phyloP scores from a whole-genome alignment of 805 yeast species.

The Pichia deserticola region DNA sequence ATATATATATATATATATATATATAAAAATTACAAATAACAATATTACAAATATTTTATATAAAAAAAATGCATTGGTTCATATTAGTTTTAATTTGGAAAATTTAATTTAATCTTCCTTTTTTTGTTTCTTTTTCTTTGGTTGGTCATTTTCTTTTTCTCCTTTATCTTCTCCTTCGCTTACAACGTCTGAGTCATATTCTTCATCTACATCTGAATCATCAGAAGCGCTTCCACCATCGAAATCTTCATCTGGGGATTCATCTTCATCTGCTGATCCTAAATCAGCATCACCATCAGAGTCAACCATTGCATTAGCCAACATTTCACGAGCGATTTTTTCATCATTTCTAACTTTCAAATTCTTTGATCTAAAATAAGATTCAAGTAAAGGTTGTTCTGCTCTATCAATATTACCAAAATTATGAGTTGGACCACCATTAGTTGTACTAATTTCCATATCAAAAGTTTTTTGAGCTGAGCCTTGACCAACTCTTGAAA shows the following conservation, averaged over 20 bases:
- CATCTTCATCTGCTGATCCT: slow-evolving; percentile 71
- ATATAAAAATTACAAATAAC: background rate
- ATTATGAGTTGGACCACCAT: slow-evolving; percentile 61
- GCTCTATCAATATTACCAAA: slow-evolving; percentile 87
- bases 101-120: background rate
- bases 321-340: slow-evolving; percentile 73
- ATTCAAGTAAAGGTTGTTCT: slow-evolving; percentile 76
- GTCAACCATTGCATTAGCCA: slow-evolving; percentile 65
- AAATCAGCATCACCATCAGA: slow-evolving; percentile 51
- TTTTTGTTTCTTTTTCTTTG: slow-evolving; percentile 14
- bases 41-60: background rate
- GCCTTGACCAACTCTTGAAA: slow-evolving; percentile 84
- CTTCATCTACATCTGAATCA: slow-evolving; percentile 4
- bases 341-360: slow-evolving; percentile 82
- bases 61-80: too few species aligned
- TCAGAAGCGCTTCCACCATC: slow-evolving; percentile 30
- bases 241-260: slow-evolving; percentile 84
- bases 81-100: too few species aligned
- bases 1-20: too few species aligned
- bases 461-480: slow-evolving; percentile 88
- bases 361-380: slow-evolving; percentile 68
- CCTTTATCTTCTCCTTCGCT: slow-evolving; percentile 24
- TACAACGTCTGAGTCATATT: slow-evolving; percentile 56
- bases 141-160: slow-evolving; percentile 16
- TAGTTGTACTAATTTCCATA: slow-evolving; percentile 65